phyloP scores from a whole-genome alignment of 441 rosid species.

The Gossypium gossypioides region DNA sequence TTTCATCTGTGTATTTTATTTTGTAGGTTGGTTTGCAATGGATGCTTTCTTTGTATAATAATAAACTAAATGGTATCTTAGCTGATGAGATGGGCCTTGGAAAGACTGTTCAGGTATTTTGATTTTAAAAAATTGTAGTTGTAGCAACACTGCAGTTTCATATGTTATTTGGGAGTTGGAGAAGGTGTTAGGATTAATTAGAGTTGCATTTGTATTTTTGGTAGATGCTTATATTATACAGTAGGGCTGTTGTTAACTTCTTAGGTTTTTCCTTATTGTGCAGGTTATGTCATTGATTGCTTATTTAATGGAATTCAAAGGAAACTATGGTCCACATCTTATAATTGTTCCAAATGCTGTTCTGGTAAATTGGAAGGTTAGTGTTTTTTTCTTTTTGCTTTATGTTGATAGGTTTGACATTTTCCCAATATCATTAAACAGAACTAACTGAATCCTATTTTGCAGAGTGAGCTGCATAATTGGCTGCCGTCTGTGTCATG shows the following conservation, averaged over 20 bases:
- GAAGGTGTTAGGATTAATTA: not conserved
- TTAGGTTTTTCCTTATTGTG: conserved; percentile 9
- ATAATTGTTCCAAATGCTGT: conserved; percentile 99
- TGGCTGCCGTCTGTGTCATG: conserved; percentile 98
- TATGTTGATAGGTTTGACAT: not conserved
- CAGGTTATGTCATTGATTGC: conserved; percentile 99
- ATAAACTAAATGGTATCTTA: conserved; percentile 95
- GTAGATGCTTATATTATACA: not conserved
- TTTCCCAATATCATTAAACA: not conserved
- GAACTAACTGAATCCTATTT: conserved; percentile 18
- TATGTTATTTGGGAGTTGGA: conserved; percentile 2
- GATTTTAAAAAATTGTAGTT: not conserved
- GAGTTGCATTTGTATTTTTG: not conserved
- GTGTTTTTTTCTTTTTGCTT: conserved; percentile 23
- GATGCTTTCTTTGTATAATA: conserved; percentile 99
- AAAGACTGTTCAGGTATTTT: conserved; percentile 91
- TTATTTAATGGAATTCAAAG: conserved; percentile 97
- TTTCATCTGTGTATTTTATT: conserved; percentile 13
- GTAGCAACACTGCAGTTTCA: conserved; percentile 3
- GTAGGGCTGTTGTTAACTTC: conserved; percentile 2
- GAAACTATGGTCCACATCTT: conserved; percentile 99
- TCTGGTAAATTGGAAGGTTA: conserved; percentile 98
- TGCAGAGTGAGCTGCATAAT: conserved; percentile 89
- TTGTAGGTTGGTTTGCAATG: conserved; percentile 95
- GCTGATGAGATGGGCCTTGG: conserved; percentile 99